phyloP scores from a whole-genome alignment of 2,329 filamentous ascomycete genomes.

The Neurospora sp. region DNA sequence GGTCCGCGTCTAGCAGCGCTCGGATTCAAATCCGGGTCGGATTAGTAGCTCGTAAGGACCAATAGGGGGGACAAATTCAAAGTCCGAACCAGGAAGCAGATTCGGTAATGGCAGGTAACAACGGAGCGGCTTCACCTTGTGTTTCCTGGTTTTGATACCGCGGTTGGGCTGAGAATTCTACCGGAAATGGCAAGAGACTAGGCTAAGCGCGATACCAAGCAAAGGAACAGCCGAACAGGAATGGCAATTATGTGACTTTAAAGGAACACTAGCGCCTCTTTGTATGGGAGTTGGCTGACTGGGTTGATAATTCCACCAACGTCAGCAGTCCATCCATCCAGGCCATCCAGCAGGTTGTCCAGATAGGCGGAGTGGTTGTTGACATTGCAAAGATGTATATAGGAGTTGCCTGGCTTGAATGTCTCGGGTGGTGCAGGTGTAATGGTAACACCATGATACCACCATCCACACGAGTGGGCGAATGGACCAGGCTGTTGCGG shows the following conservation, averaged over 20 bases:
- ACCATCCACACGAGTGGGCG: constrained; percentile 1
- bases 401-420: background rate
- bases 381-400: background rate
- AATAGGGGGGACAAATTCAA: background rate
- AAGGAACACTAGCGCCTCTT: constrained; percentile 2
- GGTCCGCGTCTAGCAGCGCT: background rate
- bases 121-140: background rate
- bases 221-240: background rate
- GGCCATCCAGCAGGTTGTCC: background rate
- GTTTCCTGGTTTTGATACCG: background rate
- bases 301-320: background rate
- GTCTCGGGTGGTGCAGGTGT: background rate
- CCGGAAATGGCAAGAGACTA: background rate
- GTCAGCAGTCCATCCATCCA: background rate
- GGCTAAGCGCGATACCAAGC: background rate
- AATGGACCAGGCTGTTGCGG: constrained; percentile 3
- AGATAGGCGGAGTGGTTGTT: background rate
- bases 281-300: background rate
- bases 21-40: background rate
- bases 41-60: background rate
- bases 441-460: constrained; percentile 9
- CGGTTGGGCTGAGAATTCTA: background rate
- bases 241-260: background rate
- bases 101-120: background rate
- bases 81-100: background rate